Percentiles rank a stretch among this genome's conserved stretches.
Conservation (phyloP, 805 yeast genomes). For the Candida ulmi region DNA sequence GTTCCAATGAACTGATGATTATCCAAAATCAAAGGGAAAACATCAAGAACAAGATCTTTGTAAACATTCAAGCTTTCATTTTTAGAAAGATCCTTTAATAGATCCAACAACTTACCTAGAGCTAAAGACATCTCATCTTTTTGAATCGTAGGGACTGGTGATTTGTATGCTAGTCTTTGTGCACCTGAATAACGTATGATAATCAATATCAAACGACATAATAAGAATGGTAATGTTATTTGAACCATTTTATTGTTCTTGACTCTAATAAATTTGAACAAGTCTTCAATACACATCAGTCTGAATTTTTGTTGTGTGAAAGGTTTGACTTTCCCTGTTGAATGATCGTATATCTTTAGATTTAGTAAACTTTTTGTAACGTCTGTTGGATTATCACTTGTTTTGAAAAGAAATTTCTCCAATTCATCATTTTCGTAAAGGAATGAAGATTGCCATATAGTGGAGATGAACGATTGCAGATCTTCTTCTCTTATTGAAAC, state of each 20-base stretch:
- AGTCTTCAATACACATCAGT: constrained; percentile 48
- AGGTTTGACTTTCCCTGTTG: constrained; percentile 45
- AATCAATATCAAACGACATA: constrained; percentile 53
- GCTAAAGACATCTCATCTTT: constrained; percentile 51
- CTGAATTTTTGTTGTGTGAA: constrained; percentile 45
- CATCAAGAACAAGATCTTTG: constrained; percentile 1
- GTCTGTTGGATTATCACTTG: constrained; percentile 26
- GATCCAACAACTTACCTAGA: constrained; percentile 36
- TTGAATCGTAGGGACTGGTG: constrained; percentile 66
- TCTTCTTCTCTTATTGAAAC: constrained; percentile 23
- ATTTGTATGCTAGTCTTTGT: constrained; percentile 46
- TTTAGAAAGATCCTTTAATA: constrained; percentile 14
- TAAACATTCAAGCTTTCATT: neutral
- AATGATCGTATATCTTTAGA: constrained; percentile 43
- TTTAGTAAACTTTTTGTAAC: constrained; percentile 32
- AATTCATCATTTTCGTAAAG: constrained; percentile 51
- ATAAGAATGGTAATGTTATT: constrained; percentile 40
- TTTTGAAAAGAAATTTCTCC: constrained; percentile 34
- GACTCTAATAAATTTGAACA: constrained; percentile 36
- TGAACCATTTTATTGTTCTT: constrained; percentile 16
- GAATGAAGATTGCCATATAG: constrained; percentile 56
- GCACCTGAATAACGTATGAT: constrained; percentile 63
- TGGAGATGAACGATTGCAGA: constrained; percentile 38
- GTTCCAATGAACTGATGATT: constrained; percentile 17
- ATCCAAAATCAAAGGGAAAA: constrained; percentile 21